Conservation (phyloP, 371 early-diverging fungal genomes). For the Syncephalis fuscata region DNA sequence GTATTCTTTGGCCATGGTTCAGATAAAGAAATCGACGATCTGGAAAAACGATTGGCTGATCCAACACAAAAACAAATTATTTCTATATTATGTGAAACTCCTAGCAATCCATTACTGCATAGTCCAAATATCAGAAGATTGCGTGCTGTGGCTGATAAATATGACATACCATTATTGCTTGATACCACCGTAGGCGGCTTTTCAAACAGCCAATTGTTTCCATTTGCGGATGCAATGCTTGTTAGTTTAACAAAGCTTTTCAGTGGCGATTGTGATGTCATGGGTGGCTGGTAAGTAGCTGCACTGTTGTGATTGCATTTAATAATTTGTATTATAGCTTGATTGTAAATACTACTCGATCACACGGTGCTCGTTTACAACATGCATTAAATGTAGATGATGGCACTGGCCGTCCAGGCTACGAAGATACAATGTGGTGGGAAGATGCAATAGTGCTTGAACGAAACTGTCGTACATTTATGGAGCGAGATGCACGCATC, state of each 20-base stretch:
- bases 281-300: conserved; percentile 70
- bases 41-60: conserved; percentile 36
- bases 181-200: conserved; percentile 93
- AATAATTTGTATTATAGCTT: conserved; percentile 22
- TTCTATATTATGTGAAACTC: conserved; percentile 82
- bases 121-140: conserved; percentile 60
- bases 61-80: conserved; percentile 32
- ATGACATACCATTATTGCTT: conserved; percentile 63
- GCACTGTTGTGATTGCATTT: background rate
- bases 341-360: conserved; percentile 59
- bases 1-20: conserved; percentile 75
- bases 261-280: conserved; percentile 88
- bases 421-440: conserved; percentile 71
- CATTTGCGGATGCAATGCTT: conserved; percentile 75
- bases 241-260: conserved; percentile 89
- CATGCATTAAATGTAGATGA: conserved; percentile 19
- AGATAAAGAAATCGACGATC: conserved; percentile 40
- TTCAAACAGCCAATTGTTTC: conserved; percentile 60
- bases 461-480: conserved; percentile 78
- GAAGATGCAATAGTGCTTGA: conserved; percentile 90
- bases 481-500: conserved; percentile 47
- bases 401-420: conserved; percentile 7
- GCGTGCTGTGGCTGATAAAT: conserved; percentile 51
- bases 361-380: conserved; percentile 33
- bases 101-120: conserved; percentile 82